Percentiles rank a stretch among this genome's conserved stretches.
Conservation (phyloP, 2,329 filamentous ascomycete genomes). For the Pestalotiopsis sp. region DNA sequence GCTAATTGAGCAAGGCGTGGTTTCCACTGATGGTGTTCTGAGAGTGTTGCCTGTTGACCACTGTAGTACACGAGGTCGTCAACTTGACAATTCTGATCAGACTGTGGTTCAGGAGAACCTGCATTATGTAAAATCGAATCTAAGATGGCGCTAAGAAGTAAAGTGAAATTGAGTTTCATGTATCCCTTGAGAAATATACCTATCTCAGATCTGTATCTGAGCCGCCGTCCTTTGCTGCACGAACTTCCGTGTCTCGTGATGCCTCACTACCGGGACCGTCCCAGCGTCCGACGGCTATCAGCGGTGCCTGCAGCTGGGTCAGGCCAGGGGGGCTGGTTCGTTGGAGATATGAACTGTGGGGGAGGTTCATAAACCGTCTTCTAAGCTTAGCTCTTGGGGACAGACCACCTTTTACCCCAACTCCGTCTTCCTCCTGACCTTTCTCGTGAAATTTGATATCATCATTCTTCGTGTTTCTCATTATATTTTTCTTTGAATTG, state of each 20-base stretch:
- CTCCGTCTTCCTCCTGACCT: neutral
- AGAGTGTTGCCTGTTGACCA: no score
- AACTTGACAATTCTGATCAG: neutral
- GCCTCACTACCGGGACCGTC: neutral
- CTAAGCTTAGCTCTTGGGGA: neutral
- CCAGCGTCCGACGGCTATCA: constrained; percentile 6
- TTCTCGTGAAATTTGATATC: neutral
- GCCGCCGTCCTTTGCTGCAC: neutral
- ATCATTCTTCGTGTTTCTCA: neutral
- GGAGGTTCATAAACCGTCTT: neutral
- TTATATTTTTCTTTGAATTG: neutral
- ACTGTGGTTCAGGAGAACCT: neutral
- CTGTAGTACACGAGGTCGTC: no score
- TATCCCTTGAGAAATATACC: neutral
- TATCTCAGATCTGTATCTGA: neutral
- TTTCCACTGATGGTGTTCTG: no score
- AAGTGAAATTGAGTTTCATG: neutral
- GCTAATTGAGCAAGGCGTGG: no score
- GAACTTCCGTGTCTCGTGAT: neutral
- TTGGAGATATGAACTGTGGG: constrained; percentile 1
- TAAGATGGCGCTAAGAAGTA: neutral
- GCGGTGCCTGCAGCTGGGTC: constrained; percentile 3
- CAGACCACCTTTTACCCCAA: neutral
- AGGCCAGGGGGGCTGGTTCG: neutral
- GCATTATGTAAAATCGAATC: neutral